Evolutionary conservation across 1,139 yeast genomes (phyloP), one percentile per base, ranked within the genome.

Genomic region (Pichia sp.): DNA sequence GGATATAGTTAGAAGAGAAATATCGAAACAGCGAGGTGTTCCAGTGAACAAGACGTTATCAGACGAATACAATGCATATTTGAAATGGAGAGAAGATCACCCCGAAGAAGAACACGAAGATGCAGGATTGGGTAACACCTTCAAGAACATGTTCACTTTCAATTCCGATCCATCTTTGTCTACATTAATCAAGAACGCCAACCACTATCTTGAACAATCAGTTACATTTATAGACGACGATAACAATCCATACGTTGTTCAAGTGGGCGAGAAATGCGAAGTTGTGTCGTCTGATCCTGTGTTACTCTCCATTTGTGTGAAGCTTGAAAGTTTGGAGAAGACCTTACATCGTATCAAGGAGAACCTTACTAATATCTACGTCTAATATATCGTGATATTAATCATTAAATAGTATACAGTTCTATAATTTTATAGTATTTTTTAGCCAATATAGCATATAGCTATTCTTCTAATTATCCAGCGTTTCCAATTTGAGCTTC

Each of bases 211-310:
- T 27, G 66, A 63, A 35, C 57, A 59, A 41, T 56, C 61, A 9
- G 48, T 63, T 10, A 63, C 67, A 1, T 62, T 54, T 42, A 42
- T 54, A 4, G 65, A 62, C 43, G 61, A 60, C 38, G 51, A 54
- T 8, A 54, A 55, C 7, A 35, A 51, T 9, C 60, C 67, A 3
- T 44, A 43, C 22, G 67, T 62, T 14, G 67, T 62, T 2, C 58
- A 58, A 6, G 53, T 63, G 2, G 48, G 46, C 27, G 65, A 63
- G 21, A 53, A 56, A 6, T 60, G 64, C 43, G 65, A 61, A 40
- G 62, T 64, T 20, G 55, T 63, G 20, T 63, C 66, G 8, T 56
- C 64, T n/a, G 68, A 64, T 44, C 68, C 68, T 2, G 56, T 64
- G 14, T 47, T 64, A 21, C 45, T 64, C 11, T 58, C 65, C 0